Evolutionary conservation across 805 yeast genomes (phyloP).

Genomic region (Candida loeiensis): DNA sequence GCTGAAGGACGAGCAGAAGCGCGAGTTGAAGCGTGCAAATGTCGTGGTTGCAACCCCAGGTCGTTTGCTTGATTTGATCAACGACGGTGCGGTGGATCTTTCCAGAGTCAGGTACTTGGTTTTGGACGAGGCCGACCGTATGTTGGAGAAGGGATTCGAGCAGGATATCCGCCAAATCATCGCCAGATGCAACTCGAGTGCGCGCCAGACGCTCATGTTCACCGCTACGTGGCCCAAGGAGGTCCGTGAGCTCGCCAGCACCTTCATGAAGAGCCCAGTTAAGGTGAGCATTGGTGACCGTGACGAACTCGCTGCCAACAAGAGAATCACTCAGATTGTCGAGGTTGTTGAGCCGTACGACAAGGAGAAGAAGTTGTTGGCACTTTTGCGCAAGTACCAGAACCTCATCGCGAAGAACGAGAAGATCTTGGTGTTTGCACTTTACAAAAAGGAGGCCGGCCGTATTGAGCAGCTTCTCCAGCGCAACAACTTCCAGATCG

Average conservation of each 20-base stretch:
- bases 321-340: conserved; percentile 87
- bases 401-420: conserved; percentile 63
- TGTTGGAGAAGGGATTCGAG: conserved; percentile 98
- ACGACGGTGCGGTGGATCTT: conserved; percentile 79
- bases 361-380: conserved; percentile 74
- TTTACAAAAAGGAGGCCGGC: conserved; percentile 94
- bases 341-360: conserved; percentile 78
- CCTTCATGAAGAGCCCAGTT: conserved; percentile 82
- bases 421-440: conserved; percentile 85
- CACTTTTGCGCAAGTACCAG: conserved; percentile 71
- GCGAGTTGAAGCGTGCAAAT: conserved; percentile 59
- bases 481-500: conserved; percentile 72
- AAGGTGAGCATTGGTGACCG: conserved; percentile 91
- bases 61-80: conserved; percentile 81
- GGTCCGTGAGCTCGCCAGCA: conserved; percentile 85
- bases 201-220: conserved; percentile 93
- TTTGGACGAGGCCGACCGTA: conserved; percentile 97
- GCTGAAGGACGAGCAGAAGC: conserved; percentile 87
- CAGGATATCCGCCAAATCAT: conserved; percentile 89
- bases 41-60: conserved; percentile 99
- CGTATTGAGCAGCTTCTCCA: conserved; percentile 76
- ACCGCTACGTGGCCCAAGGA: conserved; percentile 99
- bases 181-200: conserved; percentile 45
- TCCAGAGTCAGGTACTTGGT: conserved; percentile 71
- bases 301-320: conserved; percentile 92